Conservation (phyloP, 2,329 filamentous ascomycete species). For the Passalora sequoiae region DNA sequence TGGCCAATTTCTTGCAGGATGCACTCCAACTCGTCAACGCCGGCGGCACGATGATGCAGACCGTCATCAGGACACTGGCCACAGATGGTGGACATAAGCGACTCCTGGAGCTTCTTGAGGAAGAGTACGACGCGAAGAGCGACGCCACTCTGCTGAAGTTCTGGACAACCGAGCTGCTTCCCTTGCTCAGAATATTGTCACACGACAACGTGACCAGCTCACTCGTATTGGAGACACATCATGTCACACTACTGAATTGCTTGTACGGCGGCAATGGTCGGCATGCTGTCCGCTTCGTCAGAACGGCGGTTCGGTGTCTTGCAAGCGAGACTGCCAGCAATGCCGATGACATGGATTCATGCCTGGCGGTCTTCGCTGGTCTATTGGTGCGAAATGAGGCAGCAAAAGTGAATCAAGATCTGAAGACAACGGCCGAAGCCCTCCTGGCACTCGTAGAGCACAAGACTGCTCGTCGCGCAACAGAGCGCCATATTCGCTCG, state of each 20-base stretch:
- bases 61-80: constrained; percentile 6
- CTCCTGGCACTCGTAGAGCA: constrained; percentile 4
- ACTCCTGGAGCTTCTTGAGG: not conserved
- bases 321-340: not conserved
- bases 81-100: constrained; percentile 6
- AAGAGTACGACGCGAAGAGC: not conserved
- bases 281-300: constrained; percentile 8
- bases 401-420: constrained; percentile 6
- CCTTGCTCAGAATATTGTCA: constrained; percentile 13
- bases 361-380: constrained; percentile 9
- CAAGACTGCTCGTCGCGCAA: constrained; percentile 1
- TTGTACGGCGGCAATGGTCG: constrained; percentile 9
- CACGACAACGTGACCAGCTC: constrained; percentile 10
- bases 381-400: constrained; percentile 8
- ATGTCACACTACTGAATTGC: constrained; percentile 9
- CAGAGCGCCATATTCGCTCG: constrained; percentile 2
- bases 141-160: not conserved
- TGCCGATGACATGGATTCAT: not conserved
- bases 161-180: constrained; percentile 6
- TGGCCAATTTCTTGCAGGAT: too few relatives aligned
- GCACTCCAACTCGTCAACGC: too few relatives aligned
- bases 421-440: constrained; percentile 8
- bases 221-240: constrained; percentile 3
- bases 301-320: constrained; percentile 1
- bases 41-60: too few relatives aligned